Conservation (phyloP, 2,329 filamentous ascomycete genomes). For the Aspergillus sp. region DNA sequence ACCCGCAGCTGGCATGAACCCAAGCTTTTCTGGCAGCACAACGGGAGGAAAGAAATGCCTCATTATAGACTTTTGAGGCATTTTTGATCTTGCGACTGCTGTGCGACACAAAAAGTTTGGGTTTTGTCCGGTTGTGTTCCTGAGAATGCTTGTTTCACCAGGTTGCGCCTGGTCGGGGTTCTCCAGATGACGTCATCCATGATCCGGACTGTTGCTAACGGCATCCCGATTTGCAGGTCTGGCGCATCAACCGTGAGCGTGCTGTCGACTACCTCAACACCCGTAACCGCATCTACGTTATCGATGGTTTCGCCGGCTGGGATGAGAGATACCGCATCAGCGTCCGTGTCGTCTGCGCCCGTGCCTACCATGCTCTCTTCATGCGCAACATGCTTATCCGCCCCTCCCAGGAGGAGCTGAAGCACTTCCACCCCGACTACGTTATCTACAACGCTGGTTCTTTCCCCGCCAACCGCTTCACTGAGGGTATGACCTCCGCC, state of each 20-base stretch:
- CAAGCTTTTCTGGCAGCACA: slow-evolving; percentile 21
- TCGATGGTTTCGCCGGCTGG: slow-evolving; percentile 97
- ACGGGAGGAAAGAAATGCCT: slow-evolving; percentile 15
- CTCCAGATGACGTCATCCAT: slow-evolving; percentile 34
- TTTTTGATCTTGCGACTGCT: slow-evolving; percentile 13
- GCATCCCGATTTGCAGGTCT: slow-evolving; percentile 66
- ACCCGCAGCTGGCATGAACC: slow-evolving; percentile 18
- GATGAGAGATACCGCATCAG: slow-evolving; percentile 97
- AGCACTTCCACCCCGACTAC: slow-evolving; percentile 98
- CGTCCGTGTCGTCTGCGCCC: slow-evolving; percentile 96
- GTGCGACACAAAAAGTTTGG: slow-evolving; percentile 7
- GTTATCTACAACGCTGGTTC: slow-evolving; percentile 99
- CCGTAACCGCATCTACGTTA: slow-evolving; percentile 95
- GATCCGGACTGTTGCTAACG: slow-evolving; percentile 25
- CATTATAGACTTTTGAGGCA: slow-evolving; percentile 17
- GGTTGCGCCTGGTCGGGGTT: neutral
- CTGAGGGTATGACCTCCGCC: slow-evolving; percentile 96
- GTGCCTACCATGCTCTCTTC: slow-evolving; percentile 98
- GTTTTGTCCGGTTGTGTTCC: neutral
- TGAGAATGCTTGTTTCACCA: neutral
- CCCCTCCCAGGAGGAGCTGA: slow-evolving; percentile 83
- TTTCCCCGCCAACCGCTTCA: slow-evolving; percentile 98
- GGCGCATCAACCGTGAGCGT: slow-evolving; percentile 99
- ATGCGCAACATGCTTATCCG: slow-evolving; percentile 99
- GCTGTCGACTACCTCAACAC: slow-evolving; percentile 99